These are phyloP conservation scores for Rubus idaeus DNA, from an alignment of 306 rosid genomes.

Conservation along the genomic window DNA sequence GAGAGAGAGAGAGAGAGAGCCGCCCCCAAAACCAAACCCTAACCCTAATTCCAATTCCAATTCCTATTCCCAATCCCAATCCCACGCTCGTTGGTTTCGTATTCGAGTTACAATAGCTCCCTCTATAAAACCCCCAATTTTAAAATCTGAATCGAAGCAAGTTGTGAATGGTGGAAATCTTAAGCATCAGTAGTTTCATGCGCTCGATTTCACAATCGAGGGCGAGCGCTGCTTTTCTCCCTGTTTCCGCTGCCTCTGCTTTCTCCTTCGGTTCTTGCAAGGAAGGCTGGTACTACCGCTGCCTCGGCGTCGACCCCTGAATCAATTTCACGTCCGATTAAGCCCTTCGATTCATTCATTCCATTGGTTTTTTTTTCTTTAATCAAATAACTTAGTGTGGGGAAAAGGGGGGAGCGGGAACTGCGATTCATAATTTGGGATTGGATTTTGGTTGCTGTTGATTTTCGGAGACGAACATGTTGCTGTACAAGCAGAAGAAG, in stretches of 20 bases:
- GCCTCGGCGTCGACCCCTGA: slow-evolving; percentile 89
- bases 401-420: not conserved
- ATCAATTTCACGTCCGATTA: not conserved
- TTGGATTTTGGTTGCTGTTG: not conserved
- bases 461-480: slow-evolving; percentile 36
- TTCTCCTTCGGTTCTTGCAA: slow-evolving; percentile 91
- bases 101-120: not conserved
- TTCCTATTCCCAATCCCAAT: not conserved
- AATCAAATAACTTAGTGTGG: not conserved
- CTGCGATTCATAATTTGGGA: no score
- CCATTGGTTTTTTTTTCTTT: not conserved
- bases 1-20: not conserved
- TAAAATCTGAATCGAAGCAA: slow-evolving; percentile 14
- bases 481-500: slow-evolving; percentile 85
- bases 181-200: slow-evolving; percentile 55
- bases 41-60: not conserved
- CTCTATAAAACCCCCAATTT: not conserved
- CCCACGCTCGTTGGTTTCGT: not conserved
- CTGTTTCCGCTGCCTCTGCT: slow-evolving; percentile 49
- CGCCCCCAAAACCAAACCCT: not conserved
- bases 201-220: slow-evolving; percentile 64
- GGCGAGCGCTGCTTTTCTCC: slow-evolving; percentile 85
- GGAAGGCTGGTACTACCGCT: slow-evolving; percentile 98
- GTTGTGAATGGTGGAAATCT: slow-evolving; percentile 97
- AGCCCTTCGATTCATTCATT: not conserved